These are phyloP conservation scores for Sporothrix variecibatus DNA, from an alignment of 2,329 filamentous ascomycete genomes.

Conservation along the genomic window DNA sequence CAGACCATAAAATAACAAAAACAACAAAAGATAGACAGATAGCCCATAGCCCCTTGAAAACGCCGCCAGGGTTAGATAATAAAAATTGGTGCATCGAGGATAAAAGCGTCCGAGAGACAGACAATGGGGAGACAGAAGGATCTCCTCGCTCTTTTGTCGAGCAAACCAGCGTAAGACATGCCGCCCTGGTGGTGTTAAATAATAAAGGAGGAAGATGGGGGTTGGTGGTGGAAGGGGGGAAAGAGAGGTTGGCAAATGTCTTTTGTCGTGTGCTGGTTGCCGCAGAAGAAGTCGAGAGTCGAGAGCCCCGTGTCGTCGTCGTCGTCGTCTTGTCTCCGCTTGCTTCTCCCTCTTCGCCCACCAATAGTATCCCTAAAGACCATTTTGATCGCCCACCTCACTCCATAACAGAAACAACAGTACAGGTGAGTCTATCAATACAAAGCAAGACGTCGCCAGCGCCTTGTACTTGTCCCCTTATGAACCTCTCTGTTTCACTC, in stretches of 20 bases:
- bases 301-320: not conserved
- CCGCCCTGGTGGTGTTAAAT: not conserved
- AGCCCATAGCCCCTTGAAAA: constrained; percentile 23
- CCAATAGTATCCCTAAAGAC: constrained; percentile 11
- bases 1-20: not conserved
- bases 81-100: constrained; percentile 17
- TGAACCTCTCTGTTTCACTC: not conserved
- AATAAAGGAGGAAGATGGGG: not conserved
- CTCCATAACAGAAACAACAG: constrained; percentile 26
- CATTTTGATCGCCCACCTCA: constrained; percentile 9
- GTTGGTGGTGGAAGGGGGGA: no score
- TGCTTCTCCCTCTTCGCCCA: constrained; percentile 5
- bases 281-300: not conserved
- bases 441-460: constrained; percentile 36
- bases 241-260: not conserved
- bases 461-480: constrained; percentile 26
- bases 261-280: not conserved
- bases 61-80: constrained; percentile 19
- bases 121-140: not conserved
- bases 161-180: not conserved
- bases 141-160: not conserved
- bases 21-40: constrained; percentile 9
- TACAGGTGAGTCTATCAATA: constrained; percentile 38
- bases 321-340: not conserved
- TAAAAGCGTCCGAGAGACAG: not conserved